Percentiles rank a stretch among this genome's conserved stretches.
These are phyloP conservation scores for Trichoderma oligosporum DNA, from an alignment of 2,329 filamentous ascomycete species.

Conservation along the genomic window DNA sequence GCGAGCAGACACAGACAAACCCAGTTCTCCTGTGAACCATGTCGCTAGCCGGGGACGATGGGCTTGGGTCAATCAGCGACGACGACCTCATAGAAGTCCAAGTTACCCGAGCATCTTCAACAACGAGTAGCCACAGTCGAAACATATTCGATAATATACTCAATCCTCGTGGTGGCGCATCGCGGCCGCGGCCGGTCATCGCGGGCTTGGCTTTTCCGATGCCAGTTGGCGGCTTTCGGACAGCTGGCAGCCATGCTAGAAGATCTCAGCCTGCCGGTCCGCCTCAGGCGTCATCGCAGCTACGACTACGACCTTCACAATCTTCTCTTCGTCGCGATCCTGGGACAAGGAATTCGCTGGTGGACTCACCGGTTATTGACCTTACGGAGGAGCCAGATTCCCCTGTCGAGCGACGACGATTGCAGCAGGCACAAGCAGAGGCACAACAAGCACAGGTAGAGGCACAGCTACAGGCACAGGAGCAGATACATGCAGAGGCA, in stretches of 20 bases:
- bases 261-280: neutral
- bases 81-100: conserved; percentile 38
- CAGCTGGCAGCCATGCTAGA: neutral
- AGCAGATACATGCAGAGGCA: no score
- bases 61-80: conserved; percentile 23
- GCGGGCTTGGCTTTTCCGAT: neutral
- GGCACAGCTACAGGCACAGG: conserved; percentile 10
- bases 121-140: neutral
- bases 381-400: conserved; percentile 50
- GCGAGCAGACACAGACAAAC: neutral
- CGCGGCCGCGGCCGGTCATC: conserved; percentile 1
- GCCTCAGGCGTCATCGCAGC: neutral
- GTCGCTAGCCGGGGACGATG: conserved; percentile 20
- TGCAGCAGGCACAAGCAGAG: conserved; percentile 32
- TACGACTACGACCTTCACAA: conserved; percentile 6
- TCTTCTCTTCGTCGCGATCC: neutral
- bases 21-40: conserved; percentile 13
- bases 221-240: neutral
- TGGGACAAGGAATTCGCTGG: neutral
- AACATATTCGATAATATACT: conserved; percentile 19
- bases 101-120: conserved; percentile 18
- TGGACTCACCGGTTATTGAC: conserved; percentile 42
- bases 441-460: conserved; percentile 31
- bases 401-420: conserved; percentile 35
- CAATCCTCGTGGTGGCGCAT: conserved; percentile 1